phyloP scores from a whole-genome alignment of 345 rosid genomes.

The Raphanus sativus region DNA sequence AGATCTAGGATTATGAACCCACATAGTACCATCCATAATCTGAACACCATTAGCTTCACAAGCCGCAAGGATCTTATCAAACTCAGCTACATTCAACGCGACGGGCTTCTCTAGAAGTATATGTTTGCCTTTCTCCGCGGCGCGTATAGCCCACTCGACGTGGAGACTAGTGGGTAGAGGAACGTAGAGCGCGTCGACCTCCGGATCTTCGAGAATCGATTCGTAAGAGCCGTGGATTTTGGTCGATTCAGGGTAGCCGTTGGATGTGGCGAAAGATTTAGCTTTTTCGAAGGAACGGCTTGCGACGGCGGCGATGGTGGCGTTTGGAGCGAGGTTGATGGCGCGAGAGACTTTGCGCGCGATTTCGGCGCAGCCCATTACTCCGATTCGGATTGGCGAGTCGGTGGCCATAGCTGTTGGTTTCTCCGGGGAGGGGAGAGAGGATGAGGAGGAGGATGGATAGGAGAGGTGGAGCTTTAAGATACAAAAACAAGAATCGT shows the following conservation, averaged over 20 bases:
- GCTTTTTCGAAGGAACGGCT: constrained; percentile 77
- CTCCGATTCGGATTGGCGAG: constrained; percentile 53
- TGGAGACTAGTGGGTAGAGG: constrained; percentile 87
- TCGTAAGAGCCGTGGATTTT: constrained; percentile 81
- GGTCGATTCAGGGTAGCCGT: constrained; percentile 57
- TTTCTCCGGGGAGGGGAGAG: constrained; percentile 2
- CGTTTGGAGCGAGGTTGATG: constrained; percentile 66
- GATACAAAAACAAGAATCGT: background rate
- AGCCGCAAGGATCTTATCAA: constrained; percentile 63
- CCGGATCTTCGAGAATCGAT: constrained; percentile 67
- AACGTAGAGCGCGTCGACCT: constrained; percentile 72
- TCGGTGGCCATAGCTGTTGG: constrained; percentile 35
- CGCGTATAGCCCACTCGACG: constrained; percentile 64
- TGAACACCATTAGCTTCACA: constrained; percentile 79
- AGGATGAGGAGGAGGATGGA: background rate
- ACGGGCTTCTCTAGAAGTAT: constrained; percentile 84
- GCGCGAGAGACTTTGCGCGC: constrained; percentile 81
- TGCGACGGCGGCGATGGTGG: constrained; percentile 64
- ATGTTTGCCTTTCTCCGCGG: constrained; percentile 81
- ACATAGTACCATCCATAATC: constrained; percentile 97
- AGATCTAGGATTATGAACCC: constrained; percentile 89
- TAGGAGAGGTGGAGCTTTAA: background rate
- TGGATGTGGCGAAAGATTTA: constrained; percentile 55
- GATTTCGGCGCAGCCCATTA: constrained; percentile 82
- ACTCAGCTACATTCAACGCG: constrained; percentile 57